Base-by-base conservation (phyloP, 371 early-diverging fungal genomes). In the Dichotomocladium elegans region DNA sequence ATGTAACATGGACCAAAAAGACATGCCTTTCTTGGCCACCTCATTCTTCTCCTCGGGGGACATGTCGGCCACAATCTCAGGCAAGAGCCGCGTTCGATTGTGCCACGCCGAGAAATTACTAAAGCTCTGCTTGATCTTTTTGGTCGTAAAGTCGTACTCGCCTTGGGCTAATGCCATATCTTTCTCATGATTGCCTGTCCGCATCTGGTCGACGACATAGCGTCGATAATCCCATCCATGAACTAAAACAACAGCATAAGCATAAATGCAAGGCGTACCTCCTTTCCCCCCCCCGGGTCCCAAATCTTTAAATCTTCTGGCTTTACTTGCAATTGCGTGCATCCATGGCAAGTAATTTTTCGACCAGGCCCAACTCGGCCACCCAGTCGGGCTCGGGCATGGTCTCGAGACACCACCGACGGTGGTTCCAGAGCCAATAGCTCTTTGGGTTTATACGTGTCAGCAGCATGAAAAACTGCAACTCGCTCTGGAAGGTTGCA, bases 101-200 rank as follows among this genome's bases (percentile, higher is more conserved):
- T 96, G 95, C 98, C 98, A 98, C n/a, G 96, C 96, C 3, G 95
- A 92, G 59, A 87, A 93, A 71, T 98, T 98, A 27, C 93, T 91
- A 64, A 94, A 95, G 66, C 87, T 92, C 61, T 89, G 85, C 27
- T 79, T 72, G 60, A 98, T 93, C 66, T 95, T 96, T 25, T 64
- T 70, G 0, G 84, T 85, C 1, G 95, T 95, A 64, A 83, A 96
- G 9, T 88, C 85, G 54, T 92, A 89, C 66, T 98, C 96, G 5
- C 61, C 43, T 41, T 64, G 49, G 0, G 66, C 68, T 22, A 80
- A 58, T 2, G 48, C 41, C 0, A 54, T 43, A 1, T 61, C 40
- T 3, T 71, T 64, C 1, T 62, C 31, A 41, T 64, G 61, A 10
- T 66, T 62, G 7, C 22, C 19, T 14, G 58, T 22, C 31, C 57